Evolutionary conservation across 148 eudicot genomes (phyloP), one percentile per base, ranked within the genome.

Genomic region (Chenopodium formosanum): DNA sequence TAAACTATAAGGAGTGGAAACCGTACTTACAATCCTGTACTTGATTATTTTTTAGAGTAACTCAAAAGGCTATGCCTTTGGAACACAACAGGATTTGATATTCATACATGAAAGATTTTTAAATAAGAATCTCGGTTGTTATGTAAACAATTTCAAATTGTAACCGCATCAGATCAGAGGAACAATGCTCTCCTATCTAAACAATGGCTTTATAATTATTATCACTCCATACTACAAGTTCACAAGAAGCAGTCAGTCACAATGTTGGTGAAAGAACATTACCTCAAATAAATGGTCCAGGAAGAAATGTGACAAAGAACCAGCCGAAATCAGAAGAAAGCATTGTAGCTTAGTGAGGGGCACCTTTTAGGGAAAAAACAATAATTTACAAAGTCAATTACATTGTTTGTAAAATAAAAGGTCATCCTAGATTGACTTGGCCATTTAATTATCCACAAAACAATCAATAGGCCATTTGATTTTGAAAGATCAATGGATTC

Each of bases 231-330:
- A 56, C 62, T 56, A 56, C 22, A 56, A 56, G 7, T 37, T 6
- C 5, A 37, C 44, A 37, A 37, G 44, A 37, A 5, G 44, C 44
- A 5, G 44, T 6, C 44, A 37, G 44, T 37, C 7, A 6, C 44
- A 37, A 7, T 37, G 44, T 37, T 37, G 44, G 52, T 16, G 4
- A 70, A 47, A 74, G 64, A 23, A 79, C 46, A 53, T 78, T 87
- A 93, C 97, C 98, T 95, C 98, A 87, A 92, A 94, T 82, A 92
- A 87, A 81, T 92, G 93, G 73, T 94, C 98, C 2, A 92, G 84
- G 86, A 95, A 95, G 87, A 95, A 95, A 79, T 95, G 98, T 27
- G 98, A 93, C 66, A 93, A 88, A 73, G 98, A 93, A 64, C 97
- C 98, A 13, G 96, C 97, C 31, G 92, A 78, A 68, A 93, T 82